Conservation (phyloP, 106 monocot genomes). For the Phalaenopsis equestris region DNA sequence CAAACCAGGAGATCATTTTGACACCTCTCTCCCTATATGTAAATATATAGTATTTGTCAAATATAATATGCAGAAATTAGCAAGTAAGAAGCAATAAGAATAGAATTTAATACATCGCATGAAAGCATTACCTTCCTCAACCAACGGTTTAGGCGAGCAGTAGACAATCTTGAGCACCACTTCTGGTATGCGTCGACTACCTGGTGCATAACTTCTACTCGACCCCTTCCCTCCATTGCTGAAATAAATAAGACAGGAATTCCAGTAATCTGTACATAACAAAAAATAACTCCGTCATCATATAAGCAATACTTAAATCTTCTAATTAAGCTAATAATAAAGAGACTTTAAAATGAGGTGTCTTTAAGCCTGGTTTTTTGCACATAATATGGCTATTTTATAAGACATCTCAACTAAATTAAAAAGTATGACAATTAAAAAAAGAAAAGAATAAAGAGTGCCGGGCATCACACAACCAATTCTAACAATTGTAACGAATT, state of each 20-base stretch:
- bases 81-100: neutral
- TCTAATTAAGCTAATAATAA: neutral
- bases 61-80: neutral
- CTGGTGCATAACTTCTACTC: constrained; percentile 68
- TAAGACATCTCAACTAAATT: no score
- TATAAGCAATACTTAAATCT: neutral
- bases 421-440: no score
- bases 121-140: constrained; percentile 59
- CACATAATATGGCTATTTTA: no score
- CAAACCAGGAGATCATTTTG: no score
- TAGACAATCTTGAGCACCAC: constrained; percentile 88
- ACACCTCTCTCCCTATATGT: no score
- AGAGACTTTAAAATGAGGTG: neutral
- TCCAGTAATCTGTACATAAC: constrained; percentile 52
- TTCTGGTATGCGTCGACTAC: constrained; percentile 76
- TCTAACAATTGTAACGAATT: no score
- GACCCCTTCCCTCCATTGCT: constrained; percentile 78
- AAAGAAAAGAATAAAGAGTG: no score
- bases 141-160: constrained; percentile 90
- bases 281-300: neutral
- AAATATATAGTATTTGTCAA: no score
- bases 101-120: neutral
- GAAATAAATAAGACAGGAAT: constrained; percentile 95
- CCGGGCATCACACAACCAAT: no score
- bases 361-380: neutral